Percentiles rank a stretch among this genome's conserved stretches.
These are phyloP conservation scores for Apiospora sp. DNA, from an alignment of 2,329 filamentous ascomycete genomes.

Conservation along the genomic window DNA sequence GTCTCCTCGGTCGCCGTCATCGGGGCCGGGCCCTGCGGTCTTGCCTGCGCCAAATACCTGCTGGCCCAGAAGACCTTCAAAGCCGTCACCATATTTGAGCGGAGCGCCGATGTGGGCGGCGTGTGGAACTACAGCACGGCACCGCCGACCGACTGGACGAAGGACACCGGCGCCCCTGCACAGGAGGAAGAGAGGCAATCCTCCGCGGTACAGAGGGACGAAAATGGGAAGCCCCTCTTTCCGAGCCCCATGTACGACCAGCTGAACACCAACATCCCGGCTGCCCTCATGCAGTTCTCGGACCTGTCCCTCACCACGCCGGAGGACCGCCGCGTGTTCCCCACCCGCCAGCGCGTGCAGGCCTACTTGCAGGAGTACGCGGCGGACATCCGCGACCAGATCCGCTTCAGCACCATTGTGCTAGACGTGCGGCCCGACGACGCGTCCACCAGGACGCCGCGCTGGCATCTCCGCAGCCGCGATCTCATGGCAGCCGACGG, in stretches of 20 bases:
- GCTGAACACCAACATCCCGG: slow-evolving; percentile 88
- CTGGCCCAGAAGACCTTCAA: slow-evolving; percentile 72
- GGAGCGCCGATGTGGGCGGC: slow-evolving; percentile 78
- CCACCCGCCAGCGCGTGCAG: slow-evolving; percentile 73
- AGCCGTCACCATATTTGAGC: slow-evolving; percentile 81
- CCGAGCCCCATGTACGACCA: slow-evolving; percentile 84
- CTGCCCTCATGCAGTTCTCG: slow-evolving; percentile 80
- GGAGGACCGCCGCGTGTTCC: slow-evolving; percentile 73
- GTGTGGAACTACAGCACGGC: slow-evolving; percentile 81
- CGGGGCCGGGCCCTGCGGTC: slow-evolving; percentile 81
- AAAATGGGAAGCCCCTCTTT: slow-evolving; percentile 63
- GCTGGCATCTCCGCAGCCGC: slow-evolving; percentile 69
- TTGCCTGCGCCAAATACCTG: slow-evolving; percentile 83
- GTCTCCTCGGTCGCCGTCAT: slow-evolving; percentile 77
- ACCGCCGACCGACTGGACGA: slow-evolving; percentile 43
- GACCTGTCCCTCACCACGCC: slow-evolving; percentile 68
- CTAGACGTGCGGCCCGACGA: slow-evolving; percentile 49
- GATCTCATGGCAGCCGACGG: slow-evolving; percentile 53
- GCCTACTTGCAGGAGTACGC: slow-evolving; percentile 79
- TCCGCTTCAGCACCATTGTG: slow-evolving; percentile 77
- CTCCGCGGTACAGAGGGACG: slow-evolving; percentile 72
- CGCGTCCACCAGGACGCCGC: slow-evolving; percentile 25
- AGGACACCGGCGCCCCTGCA: not conserved
- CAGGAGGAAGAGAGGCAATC: slow-evolving; percentile 34
- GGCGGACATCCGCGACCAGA: slow-evolving; percentile 68